Base-by-base conservation (phyloP, 75 land plant genomes). In the Pinus albicaulis region DNA sequence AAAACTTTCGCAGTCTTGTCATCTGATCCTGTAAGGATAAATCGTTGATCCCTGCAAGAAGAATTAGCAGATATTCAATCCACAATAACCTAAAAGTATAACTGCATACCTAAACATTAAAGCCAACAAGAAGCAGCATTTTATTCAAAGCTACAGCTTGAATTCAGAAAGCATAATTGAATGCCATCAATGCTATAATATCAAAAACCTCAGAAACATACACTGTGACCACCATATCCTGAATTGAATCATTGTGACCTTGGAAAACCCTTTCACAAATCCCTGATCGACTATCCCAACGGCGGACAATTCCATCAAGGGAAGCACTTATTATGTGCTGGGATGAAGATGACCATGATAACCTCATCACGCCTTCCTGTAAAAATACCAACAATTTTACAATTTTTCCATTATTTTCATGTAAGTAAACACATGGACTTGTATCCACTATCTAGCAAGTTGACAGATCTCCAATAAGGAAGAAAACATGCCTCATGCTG, bases 321-420 rank as follows among this genome's bases (percentile, higher is more conserved):
- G 84, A 90, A 7, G 90, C 98, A 13, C 93, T 89, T 57, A 85
- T 88, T 22, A 91, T 79, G 74, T 80, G 81, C 63, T 69, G 80
- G 15, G 88, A 80, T 4, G 83, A 60, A 17, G 55, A 56, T 16
- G 92, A 84, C 98, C 98, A 95, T 6, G 74, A 59, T 68, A 91
- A 76, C 64, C 91, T 90, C 24, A 92, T 83, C n/a, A 95, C 93
- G 7, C 89, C 93, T 16, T 90, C 98, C 98, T 95, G 89, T 52
- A 28, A 57, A 36, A 15, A 70, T 12, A 64, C 16, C 38, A 56
- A 68, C 26, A 28, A 48, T 52, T 10, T 19, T 65, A 65, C 48
- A 44, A 65, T 5, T 6, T 20, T 65, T 34, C 28, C 8, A 65
- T 15, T 11, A 65, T 34, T 20, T 15, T 6, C 41, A 65, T 34